Base-by-base conservation (phyloP, 2,329 filamentous ascomycete species). In the Sarocladium brachiariae region DNA sequence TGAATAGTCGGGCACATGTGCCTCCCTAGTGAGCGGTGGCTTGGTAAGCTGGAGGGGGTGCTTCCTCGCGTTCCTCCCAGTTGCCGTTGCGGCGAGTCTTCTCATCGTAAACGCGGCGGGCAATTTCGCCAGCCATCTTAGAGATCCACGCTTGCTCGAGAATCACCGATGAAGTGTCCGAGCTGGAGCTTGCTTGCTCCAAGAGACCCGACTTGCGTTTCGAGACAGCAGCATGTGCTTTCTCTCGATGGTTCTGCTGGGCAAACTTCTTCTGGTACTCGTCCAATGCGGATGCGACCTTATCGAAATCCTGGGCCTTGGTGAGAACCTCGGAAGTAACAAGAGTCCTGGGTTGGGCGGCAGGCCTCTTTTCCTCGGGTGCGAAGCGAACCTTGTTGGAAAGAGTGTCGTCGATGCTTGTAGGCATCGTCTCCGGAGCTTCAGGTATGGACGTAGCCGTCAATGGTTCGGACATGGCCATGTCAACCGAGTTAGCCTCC, bases 61-160 rank as follows among this genome's bases (percentile, higher is more conserved):
- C 65, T 43, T 80, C 76, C 54, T 83, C 76, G n/a, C 35, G 38
- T n/a, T 53, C 68, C 52, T 81, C 77, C 37, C 75, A 70, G 49
- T 76, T 70, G 4, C 66, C 66, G 23, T 72, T 69, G 50, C 38
- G 72, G 31, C 74, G 71, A 50, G 75, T 72, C 69, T 96, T 93
- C 69, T 96, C 88, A 58, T 96, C 88, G 57, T 92, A 88, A 56
- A 95, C 89, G 51, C 89, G 86, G 48, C 84, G 76, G 31, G 90
- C 89, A 59, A 97, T 92, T 67, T 97, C 93, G 56, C 84, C 85
- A 4, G 92, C 91, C 81, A 99, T 93, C 72, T 96, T 93, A 72
- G 86, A 83, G 69, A 93, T 86, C 87, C 88, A 93, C 2, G 87
- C 88, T 65, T 89, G 85, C 63, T 90, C 86, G 23, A 89, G 72